Conservation (phyloP, 164 flowering plant species). For the Liquidambar formosana region DNA sequence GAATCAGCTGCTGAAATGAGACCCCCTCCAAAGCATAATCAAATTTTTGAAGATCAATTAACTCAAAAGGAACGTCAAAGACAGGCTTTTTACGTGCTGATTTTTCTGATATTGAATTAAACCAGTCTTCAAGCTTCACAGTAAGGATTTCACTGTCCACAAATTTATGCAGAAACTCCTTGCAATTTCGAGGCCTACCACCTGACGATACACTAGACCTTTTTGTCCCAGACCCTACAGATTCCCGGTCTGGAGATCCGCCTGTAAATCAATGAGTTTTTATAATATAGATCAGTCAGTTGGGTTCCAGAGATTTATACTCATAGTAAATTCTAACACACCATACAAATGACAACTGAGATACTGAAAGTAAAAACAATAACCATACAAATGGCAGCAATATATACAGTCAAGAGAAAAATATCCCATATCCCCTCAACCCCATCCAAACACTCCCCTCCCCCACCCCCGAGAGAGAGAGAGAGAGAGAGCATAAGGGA, state of each 20-base stretch:
- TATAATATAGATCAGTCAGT: not conserved
- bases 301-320: no score
- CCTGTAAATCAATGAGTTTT: constrained; percentile 40
- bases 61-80: constrained; percentile 82
- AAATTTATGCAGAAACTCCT: constrained; percentile 73
- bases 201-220: constrained; percentile 69
- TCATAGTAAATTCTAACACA: no score
- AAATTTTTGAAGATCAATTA: constrained; percentile 83
- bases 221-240: constrained; percentile 75
- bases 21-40: constrained; percentile 90
- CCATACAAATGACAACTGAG: no score
- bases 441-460: no score
- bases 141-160: constrained; percentile 58
- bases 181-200: constrained; percentile 48
- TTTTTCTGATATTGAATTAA: constrained; percentile 40
- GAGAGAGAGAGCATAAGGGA: no score
- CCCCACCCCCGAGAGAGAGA: no score
- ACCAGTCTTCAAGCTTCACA: constrained; percentile 53
- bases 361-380: no score
- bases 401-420: no score
- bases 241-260: constrained; percentile 67
- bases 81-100: constrained; percentile 26
- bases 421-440: no score
- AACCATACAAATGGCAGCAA: no score
- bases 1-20: constrained; percentile 79